Evolutionary conservation across 495 filamentous ascomycete genomes (phyloP).

Genomic region (Neurospora hispaniola): DNA sequence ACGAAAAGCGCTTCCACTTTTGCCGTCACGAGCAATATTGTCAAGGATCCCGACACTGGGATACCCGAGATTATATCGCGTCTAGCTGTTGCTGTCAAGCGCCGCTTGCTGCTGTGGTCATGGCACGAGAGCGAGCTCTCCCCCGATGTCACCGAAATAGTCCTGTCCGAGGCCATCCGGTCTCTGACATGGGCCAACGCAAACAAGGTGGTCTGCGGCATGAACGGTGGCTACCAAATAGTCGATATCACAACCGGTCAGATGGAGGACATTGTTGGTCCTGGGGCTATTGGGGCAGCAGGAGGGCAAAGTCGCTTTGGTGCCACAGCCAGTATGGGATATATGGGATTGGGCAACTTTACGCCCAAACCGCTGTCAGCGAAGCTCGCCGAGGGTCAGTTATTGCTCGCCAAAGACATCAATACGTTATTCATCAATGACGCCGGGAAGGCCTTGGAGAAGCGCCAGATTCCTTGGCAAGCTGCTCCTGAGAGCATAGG

Average conservation of each 20-base stretch:
- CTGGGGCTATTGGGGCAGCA: constrained; percentile 59
- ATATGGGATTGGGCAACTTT: constrained; percentile 86
- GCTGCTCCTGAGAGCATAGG: constrained; percentile 80
- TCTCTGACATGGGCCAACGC: constrained; percentile 83
- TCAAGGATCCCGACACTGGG: constrained; percentile 74
- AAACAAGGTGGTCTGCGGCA: constrained; percentile 72
- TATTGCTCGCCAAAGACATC: constrained; percentile 88
- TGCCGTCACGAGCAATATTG: constrained; percentile 87
- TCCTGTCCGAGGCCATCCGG: constrained; percentile 66
- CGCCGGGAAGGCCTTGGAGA: constrained; percentile 70
- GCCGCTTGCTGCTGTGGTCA: constrained; percentile 79
- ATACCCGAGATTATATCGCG: constrained; percentile 85
- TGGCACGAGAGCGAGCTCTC: constrained; percentile 92
- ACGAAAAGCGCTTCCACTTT: constrained; percentile 85
- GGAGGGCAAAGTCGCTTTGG: constrained; percentile 56
- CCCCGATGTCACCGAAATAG: constrained; percentile 61
- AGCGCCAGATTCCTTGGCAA: constrained; percentile 84
- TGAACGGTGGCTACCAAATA: constrained; percentile 79
- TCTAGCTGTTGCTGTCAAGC: constrained; percentile 83
- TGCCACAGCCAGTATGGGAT: constrained; percentile 70
- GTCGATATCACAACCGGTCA: constrained; percentile 68
- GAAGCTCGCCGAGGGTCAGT: constrained; percentile 67
- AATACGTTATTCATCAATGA: constrained; percentile 86
- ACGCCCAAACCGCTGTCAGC: constrained; percentile 84
- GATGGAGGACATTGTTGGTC: constrained; percentile 66